Percentiles rank a stretch among this genome's conserved stretches.
Conservation (phyloP, 1,139 yeast genomes). For the Geotrichum reessii region DNA sequence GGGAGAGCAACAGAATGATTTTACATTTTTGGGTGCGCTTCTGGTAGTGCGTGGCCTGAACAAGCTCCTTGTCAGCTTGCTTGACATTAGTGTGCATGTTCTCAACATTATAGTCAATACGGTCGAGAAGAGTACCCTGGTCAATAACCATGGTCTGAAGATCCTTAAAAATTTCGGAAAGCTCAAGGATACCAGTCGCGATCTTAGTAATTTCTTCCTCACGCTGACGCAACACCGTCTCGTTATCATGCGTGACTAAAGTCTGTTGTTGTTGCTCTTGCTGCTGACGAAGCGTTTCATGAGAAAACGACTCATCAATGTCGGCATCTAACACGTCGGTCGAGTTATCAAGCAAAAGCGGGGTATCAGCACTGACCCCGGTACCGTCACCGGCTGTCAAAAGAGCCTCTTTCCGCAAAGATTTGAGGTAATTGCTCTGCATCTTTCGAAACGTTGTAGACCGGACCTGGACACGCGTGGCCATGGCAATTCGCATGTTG, state of each 20-base stretch:
- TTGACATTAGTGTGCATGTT: slow-evolving; percentile 71
- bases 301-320: slow-evolving; percentile 38
- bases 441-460: slow-evolving; percentile 75
- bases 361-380: slow-evolving; percentile 27
- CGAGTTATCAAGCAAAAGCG: slow-evolving; percentile 30
- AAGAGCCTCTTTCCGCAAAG: slow-evolving; percentile 37
- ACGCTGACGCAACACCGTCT: slow-evolving; percentile 43
- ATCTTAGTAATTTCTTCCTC: slow-evolving; percentile 84
- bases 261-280: slow-evolving; percentile 2
- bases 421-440: slow-evolving; percentile 82
- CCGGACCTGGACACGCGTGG: slow-evolving; percentile 72
- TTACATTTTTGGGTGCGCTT: slow-evolving; percentile 88
- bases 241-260: slow-evolving; percentile 8
- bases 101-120: slow-evolving; percentile 86
- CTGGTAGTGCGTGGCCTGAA: slow-evolving; percentile 74
- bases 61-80: slow-evolving; percentile 70
- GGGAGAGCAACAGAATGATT: slow-evolving; percentile 62
- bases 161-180: slow-evolving; percentile 87
- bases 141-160: slow-evolving; percentile 88
- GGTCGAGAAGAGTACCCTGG: slow-evolving; percentile 87
- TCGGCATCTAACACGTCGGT: slow-evolving; percentile 32
- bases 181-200: slow-evolving; percentile 91
- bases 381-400: slow-evolving; percentile 8
- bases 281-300: slow-evolving; percentile 42
- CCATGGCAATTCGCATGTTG: slow-evolving; percentile 79